Base-by-base conservation (phyloP, 2,329 filamentous ascomycete species). In the Penicillium sp. region DNA sequence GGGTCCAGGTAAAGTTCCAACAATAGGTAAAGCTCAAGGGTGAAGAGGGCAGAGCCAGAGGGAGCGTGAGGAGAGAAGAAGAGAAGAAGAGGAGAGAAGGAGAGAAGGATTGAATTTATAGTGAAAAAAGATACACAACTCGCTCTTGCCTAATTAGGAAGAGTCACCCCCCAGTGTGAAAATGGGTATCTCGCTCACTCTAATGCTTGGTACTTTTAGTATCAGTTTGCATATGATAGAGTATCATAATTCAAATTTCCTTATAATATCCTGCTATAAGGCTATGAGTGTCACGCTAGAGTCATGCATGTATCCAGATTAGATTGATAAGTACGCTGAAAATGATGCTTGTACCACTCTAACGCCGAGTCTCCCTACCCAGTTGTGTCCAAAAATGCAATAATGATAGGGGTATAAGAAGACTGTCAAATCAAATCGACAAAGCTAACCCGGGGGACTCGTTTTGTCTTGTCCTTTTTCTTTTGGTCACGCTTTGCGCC, bases 401-500 rank as follows among this genome's bases (percentile, higher is more conserved):
- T 18, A 45, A 31, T 47, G 29, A 33, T 23, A 44, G 14, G 31
- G 49, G 27, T 40, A 48, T 43, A 43, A 35, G 14, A 43, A 14
- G 2, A 15, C 5, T 12, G 5, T 56, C 47, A 63, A 54, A 53
- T 66, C 58, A 73, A 56, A 55, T 73, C 71, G 45, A 74, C 15
- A 29, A 73, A 64, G 59, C 71, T 73, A 18, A 73, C 70, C 29
- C 71, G 70, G 23, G 67, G 47, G 23, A 72, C 56, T 12, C 68
- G 59, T 55, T 73, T 72, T 55, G 67, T 69, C 29, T 66, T 64
- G 26, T 54, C 43, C 42, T 56, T 51, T 42, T 20, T 53, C 51
- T 46, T 35, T 47, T 51, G 43, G 9, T 6, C 12, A 46, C 15
- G 22, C 9, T 49, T 27, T 44, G 33, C 50, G 14, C 12, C 20